A percentile compares a stretch with the other conserved stretches of the same genome.
These are phyloP conservation scores for Setaria viridis DNA, from an alignment of 202 grass and related monocot genomes.

Conservation along the genomic window DNA sequence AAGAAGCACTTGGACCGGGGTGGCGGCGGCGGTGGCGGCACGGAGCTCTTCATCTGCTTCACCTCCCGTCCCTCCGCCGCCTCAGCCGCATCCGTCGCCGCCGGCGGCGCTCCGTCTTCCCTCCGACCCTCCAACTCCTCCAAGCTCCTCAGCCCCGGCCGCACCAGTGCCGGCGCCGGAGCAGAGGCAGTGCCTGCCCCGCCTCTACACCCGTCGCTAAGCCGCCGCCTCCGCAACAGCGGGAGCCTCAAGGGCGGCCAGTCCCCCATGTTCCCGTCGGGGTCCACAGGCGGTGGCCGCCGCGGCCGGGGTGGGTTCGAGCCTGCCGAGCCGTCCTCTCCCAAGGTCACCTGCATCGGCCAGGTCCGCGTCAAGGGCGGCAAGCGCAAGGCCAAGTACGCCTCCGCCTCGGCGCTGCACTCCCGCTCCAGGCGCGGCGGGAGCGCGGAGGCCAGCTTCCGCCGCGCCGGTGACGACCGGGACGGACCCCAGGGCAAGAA, in stretches of 20 bases:
- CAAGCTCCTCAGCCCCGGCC: slow-evolving; percentile 67
- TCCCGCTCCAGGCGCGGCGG: slow-evolving; percentile 70
- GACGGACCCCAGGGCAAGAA: slow-evolving; percentile 68
- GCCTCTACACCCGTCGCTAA: slow-evolving; percentile 61
- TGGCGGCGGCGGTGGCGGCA: slow-evolving; percentile 50
- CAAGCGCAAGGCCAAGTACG: slow-evolving; percentile 72
- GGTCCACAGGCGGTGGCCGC: slow-evolving; percentile 43
- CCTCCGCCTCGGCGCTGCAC: slow-evolving; percentile 51
- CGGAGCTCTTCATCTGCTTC: slow-evolving; percentile 91
- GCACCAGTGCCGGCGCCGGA: slow-evolving; percentile 28
- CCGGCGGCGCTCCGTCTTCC: slow-evolving; percentile 14
- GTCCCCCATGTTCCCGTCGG: slow-evolving; percentile 88
- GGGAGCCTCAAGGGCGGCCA: slow-evolving; percentile 90
- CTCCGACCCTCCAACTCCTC: slow-evolving; percentile 50
- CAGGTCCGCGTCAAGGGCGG: slow-evolving; percentile 88
- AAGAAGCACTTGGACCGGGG: slow-evolving; percentile 68
- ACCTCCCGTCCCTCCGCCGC: slow-evolving; percentile 75
- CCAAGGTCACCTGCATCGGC: slow-evolving; percentile 97
- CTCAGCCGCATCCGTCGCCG: slow-evolving; percentile 45
- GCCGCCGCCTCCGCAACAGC: slow-evolving; percentile 75
- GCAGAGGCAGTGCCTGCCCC: slow-evolving; percentile 33
- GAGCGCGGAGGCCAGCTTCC: slow-evolving; percentile 72
- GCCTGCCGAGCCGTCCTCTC: slow-evolving; percentile 89
- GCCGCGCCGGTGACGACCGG: slow-evolving; percentile 55
- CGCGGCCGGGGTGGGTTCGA: slow-evolving; percentile 64